A percentile compares a stretch with the other conserved stretches of the same genome.
phyloP scores from a whole-genome alignment of 331 rosid species.

The Malus hybrid region DNA sequence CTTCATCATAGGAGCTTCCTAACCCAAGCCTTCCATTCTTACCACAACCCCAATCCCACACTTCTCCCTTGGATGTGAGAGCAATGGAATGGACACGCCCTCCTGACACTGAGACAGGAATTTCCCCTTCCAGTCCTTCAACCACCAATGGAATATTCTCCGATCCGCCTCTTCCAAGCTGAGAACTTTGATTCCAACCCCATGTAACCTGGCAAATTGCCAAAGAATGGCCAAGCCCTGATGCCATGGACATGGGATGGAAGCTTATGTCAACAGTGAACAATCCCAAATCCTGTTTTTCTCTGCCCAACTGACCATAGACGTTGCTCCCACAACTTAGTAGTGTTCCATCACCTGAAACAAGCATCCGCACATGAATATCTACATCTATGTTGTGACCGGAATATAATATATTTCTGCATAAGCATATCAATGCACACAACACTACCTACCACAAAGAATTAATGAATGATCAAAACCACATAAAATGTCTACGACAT shows the following conservation, averaged over 20 bases:
- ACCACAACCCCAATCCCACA: constrained; percentile 93
- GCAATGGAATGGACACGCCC: constrained; percentile 88
- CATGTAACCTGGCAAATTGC: constrained; percentile 68
- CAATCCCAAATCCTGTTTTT: constrained; percentile 50
- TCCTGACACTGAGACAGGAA: constrained; percentile 54
- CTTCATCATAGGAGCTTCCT: constrained; percentile 64
- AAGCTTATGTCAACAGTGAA: constrained; percentile 53
- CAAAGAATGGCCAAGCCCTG: constrained; percentile 92
- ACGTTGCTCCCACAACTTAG: constrained; percentile 77
- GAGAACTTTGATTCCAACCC: constrained; percentile 86
- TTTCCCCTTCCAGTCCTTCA: constrained; percentile 52
- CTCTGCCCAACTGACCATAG: constrained; percentile 79
- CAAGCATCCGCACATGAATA: neutral
- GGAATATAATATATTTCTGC: neutral
- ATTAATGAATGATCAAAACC: constrained; percentile 79
- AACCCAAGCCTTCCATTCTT: constrained; percentile 81
- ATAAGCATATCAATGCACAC: constrained; percentile 5
- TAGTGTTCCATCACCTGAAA: constrained; percentile 60
- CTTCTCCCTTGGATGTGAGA: constrained; percentile 56
- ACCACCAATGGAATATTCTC: constrained; percentile 39
- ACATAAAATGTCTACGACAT: constrained; percentile 68
- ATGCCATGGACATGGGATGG: constrained; percentile 46
- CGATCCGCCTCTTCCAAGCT: constrained; percentile 81
- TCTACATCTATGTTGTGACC: neutral
- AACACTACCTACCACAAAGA: constrained; percentile 53